Evolutionary conservation across 1,284 basidiomycete species (phyloP).

Genomic region (Butyriboletus appendiculatus): DNA sequence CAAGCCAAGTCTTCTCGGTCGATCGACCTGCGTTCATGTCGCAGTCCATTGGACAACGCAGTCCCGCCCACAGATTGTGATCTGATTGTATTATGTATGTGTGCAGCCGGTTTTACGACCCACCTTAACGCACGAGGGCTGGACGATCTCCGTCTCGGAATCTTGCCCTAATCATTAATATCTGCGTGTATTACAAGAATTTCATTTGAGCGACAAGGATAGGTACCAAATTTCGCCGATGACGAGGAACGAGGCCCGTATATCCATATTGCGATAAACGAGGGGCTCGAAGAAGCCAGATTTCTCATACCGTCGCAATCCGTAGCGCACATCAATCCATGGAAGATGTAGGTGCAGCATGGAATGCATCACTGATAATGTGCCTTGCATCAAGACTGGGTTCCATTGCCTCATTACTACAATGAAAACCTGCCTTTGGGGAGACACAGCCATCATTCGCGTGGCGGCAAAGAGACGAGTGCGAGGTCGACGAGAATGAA

Average conservation of each 20-base stretch:
- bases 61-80: background rate
- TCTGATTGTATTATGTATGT: constrained; percentile 23
- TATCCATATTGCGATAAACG: constrained; percentile 25
- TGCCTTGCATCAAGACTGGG: constrained; percentile 14
- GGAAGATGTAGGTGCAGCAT: constrained; percentile 17
- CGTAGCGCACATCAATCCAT: constrained; percentile 11
- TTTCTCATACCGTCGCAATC: constrained; percentile 4
- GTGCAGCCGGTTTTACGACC: constrained; percentile 19
- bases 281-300: constrained; percentile 6
- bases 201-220: constrained; percentile 10
- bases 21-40: background rate
- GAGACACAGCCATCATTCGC: constrained; percentile 13
- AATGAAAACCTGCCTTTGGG: constrained; percentile 31
- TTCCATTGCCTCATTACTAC: constrained; percentile 31
- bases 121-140: constrained; percentile 35
- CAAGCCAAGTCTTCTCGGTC: background rate
- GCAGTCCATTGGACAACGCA: background rate
- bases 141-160: constrained; percentile 29
- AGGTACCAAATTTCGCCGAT: constrained; percentile 10
- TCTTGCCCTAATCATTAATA: constrained; percentile 14
- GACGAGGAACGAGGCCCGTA: constrained; percentile 6
- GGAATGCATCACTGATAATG: constrained; percentile 9
- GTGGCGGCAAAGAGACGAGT: constrained; percentile 4
- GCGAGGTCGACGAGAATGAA: constrained; percentile 10
- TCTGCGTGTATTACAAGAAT: constrained; percentile 6